These are phyloP conservation scores for Serendipita sp. DNA, from an alignment of 768 basidiomycete species.

Conservation along the genomic window DNA sequence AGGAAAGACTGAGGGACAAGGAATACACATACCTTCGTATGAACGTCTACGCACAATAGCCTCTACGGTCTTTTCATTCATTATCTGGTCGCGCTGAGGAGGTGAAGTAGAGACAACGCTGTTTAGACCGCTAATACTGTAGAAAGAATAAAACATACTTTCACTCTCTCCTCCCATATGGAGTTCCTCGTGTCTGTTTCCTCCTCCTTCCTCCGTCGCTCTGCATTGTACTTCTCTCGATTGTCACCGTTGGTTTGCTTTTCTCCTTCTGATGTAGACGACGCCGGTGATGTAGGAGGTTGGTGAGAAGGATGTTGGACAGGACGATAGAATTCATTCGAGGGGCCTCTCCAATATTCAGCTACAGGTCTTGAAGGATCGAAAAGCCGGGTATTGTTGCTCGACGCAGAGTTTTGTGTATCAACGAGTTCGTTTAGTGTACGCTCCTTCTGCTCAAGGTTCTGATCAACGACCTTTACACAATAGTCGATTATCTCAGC, in stretches of 20 bases:
- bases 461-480: conserved; percentile 48
- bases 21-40: conserved; percentile 38
- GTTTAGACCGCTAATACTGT: too few species aligned
- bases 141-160: conserved; percentile 28
- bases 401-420: conserved; percentile 9
- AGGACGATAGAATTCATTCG: conserved; percentile 1
- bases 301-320: background rate
- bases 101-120: background rate
- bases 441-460: conserved; percentile 38
- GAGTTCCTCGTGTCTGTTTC: conserved; percentile 36
- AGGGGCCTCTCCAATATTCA: conserved; percentile 2
- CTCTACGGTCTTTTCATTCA: conserved; percentile 58
- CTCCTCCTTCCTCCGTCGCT: conserved; percentile 2
- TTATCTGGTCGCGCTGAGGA: conserved; percentile 53
- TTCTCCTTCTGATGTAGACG: background rate
- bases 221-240: conserved; percentile 2
- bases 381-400: background rate
- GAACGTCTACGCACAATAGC: conserved; percentile 53
- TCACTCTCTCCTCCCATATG: conserved; percentile 51
- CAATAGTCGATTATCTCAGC: conserved; percentile 64
- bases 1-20: conserved; percentile 9
- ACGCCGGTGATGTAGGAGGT: background rate
- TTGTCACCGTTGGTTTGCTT: background rate
- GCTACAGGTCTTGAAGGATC: background rate
- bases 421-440: conserved; percentile 26